Conservation (phyloP, 345 rosid species). For the Theobroma cacao region DNA sequence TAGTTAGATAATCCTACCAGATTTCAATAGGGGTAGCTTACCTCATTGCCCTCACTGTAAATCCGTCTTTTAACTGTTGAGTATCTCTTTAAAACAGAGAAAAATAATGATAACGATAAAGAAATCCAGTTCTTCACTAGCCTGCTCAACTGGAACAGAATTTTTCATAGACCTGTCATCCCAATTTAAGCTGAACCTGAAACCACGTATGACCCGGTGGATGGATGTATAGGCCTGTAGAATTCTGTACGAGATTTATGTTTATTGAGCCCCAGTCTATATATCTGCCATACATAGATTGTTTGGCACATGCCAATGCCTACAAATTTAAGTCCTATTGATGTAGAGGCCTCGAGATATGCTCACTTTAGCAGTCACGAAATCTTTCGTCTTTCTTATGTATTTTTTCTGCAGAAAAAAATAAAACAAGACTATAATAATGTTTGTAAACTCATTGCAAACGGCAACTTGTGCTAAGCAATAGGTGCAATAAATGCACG, state of each 20-base stretch:
- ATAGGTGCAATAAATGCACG: too few relatives aligned
- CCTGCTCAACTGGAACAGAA: neutral
- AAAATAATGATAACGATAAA: neutral
- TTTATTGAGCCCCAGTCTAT: neutral
- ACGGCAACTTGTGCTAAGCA: too few relatives aligned
- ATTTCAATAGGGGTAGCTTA: too few relatives aligned
- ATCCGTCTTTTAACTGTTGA: too few relatives aligned
- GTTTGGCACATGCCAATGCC: constrained; percentile 8
- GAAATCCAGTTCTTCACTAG: neutral
- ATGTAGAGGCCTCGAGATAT: neutral
- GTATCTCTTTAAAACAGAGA: too few relatives aligned
- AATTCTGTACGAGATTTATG: neutral
- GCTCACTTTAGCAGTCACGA: too few relatives aligned
- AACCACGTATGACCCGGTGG: neutral
- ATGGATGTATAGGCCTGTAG: neutral
- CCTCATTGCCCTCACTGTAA: too few relatives aligned
- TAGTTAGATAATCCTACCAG: too few relatives aligned
- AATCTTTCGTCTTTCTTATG: too few relatives aligned
- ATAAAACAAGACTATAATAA: too few relatives aligned
- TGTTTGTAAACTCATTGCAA: too few relatives aligned
- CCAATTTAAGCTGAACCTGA: neutral
- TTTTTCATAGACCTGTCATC: neutral
- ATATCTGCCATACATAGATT: neutral
- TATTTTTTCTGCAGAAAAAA: too few relatives aligned
- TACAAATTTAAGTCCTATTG: neutral